Percentiles rank a stretch among this genome's conserved stretches.
Evolutionary conservation across 2,329 filamentous ascomycete species (phyloP).

Genomic region (Penicillium hordei): DNA sequence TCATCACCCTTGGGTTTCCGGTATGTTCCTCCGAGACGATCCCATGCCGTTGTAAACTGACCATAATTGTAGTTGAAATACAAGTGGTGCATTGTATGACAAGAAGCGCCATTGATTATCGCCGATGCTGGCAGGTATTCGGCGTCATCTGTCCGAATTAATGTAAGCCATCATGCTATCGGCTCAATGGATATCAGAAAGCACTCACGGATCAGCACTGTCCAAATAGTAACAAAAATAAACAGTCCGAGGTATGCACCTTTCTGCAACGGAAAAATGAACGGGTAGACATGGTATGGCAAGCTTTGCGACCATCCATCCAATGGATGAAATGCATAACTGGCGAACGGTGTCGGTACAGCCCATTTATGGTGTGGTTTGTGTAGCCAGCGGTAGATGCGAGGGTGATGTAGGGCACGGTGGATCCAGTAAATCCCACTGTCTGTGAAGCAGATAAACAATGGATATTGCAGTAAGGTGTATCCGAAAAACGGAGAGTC

Average conservation of each 20-base stretch:
- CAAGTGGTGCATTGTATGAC: conserved; percentile 87
- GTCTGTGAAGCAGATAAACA: conserved; percentile 86
- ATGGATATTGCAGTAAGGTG: conserved; percentile 76
- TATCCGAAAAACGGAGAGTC: conserved; percentile 76
- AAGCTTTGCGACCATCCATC: conserved; percentile 86
- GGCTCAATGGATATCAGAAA: not conserved
- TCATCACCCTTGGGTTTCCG: conserved; percentile 20
- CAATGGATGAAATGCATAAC: conserved; percentile 89
- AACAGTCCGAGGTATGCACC: conserved; percentile 82
- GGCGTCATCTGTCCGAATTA: conserved; percentile 64
- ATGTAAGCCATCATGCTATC: not conserved
- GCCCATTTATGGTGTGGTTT: conserved; percentile 99
- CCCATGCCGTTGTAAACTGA: conserved; percentile 91
- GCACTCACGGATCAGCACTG: conserved; percentile 70
- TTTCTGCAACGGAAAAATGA: conserved; percentile 90
- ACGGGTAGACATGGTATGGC: conserved; percentile 89
- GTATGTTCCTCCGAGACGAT: conserved; percentile 74
- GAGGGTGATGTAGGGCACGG: conserved; percentile 74
- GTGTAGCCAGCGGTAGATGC: conserved; percentile 81
- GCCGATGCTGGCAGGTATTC: conserved; percentile 86
- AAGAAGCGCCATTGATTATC: conserved; percentile 81
- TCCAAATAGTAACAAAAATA: conserved; percentile 93
- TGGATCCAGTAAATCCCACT: conserved; percentile 89
- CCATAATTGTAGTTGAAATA: conserved; percentile 92
- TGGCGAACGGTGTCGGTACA: conserved; percentile 90